Conservation (phyloP, 345 rosid genomes). For the Acer yangbiense region DNA sequence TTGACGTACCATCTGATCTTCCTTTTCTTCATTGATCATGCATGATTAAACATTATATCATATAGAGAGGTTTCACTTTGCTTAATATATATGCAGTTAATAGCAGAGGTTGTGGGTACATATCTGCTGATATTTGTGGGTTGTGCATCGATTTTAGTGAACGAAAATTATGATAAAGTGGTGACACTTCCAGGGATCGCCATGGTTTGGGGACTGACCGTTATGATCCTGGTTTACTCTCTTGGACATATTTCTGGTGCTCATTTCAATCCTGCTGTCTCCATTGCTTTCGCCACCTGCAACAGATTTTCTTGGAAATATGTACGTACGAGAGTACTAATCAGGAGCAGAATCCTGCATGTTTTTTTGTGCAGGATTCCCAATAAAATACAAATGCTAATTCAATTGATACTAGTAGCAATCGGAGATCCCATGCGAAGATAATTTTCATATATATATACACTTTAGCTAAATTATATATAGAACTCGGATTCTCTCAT, state of each 20-base stretch:
- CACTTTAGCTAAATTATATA: too few relatives aligned
- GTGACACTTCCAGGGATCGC: constrained; percentile 78
- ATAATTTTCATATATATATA: too few relatives aligned
- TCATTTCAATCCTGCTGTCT: constrained; percentile 91
- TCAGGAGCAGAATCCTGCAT: too few relatives aligned
- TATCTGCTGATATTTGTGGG: constrained; percentile 86
- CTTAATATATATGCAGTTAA: constrained; percentile 37
- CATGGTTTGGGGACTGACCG: constrained; percentile 77
- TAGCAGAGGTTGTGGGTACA: constrained; percentile 74
- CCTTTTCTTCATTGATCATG: background rate
- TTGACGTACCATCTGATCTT: background rate
- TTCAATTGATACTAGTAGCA: too few relatives aligned
- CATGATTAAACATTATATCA: too few relatives aligned
- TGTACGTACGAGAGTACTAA: constrained; percentile 27
- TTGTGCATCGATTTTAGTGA: constrained; percentile 68
- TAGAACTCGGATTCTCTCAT: too few relatives aligned
- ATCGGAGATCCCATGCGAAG: too few relatives aligned
- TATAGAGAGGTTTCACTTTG: too few relatives aligned
- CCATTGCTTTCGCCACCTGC: constrained; percentile 87
- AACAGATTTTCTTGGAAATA: constrained; percentile 75
- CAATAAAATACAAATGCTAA: too few relatives aligned
- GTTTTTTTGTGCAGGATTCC: too few relatives aligned
- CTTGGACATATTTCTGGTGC: constrained; percentile 95
- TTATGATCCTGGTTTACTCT: constrained; percentile 78
- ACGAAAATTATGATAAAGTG: constrained; percentile 54